Evolutionary conservation across 805 yeast genomes (phyloP), one percentile per base, ranked within the genome.

Genomic region (Starmerella sp.): DNA sequence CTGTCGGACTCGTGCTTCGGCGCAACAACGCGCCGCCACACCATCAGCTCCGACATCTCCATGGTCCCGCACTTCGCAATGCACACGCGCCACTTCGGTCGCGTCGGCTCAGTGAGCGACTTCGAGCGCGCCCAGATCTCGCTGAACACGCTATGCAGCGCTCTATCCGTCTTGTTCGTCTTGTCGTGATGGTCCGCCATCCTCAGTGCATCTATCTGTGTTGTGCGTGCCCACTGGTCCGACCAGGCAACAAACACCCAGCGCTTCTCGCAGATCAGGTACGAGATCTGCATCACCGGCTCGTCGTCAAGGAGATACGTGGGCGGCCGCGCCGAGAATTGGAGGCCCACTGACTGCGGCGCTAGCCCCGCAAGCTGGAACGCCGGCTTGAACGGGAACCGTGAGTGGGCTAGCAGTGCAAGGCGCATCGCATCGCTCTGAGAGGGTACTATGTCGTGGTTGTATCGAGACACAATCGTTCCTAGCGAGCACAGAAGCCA

Each of bases 191-290:
- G 22, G 13, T 60, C 62, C 1, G 54, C 54, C 11, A 69, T 47
- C 10, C 65, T 53, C 41, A 65, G 85, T 0, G 88, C 76, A 60
- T 80, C 82, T 0, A 82, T 77, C 47, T 74, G 75, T 15, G 82
- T 77, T 11, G 79, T 74, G 4, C 74, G 73, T 0, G 96, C 96
- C 66, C 77, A 76, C 49, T 90, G 91, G 64, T 91, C 96, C 0
- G 93, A 76, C 95, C 97, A 88, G 0, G 95, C 83, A 0, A 87
- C 95, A 28, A 82, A 80, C 45, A 88, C 75, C 96, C 96, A 91
- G 53, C 79, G 80, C 57, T 81, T 81, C 66, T 90, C 95, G 4
- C 78, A 73, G 0, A 95, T 68, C 34, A 88, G 87, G 63, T 90
- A 91, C 0, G 95, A 88, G 10, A 93, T 74, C 65, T 93, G 97